Evolutionary conservation across 2,329 filamentous ascomycete species (phyloP).

Genomic region (Phialophora expanda): DNA sequence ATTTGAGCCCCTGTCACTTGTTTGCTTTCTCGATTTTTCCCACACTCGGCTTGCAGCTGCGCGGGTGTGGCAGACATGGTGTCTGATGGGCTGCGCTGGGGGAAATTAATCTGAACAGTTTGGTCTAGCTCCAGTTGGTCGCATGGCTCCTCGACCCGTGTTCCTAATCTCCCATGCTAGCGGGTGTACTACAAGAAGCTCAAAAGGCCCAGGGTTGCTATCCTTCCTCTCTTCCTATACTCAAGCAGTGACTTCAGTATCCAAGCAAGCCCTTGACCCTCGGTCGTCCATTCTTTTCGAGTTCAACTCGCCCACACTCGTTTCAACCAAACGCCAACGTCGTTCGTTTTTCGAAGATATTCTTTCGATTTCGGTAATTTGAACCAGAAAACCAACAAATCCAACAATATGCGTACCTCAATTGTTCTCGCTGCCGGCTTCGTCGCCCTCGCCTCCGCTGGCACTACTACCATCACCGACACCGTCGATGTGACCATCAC

Average conservation of each 20-base stretch:
- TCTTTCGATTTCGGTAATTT: constrained; percentile 33
- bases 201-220: constrained; percentile 29
- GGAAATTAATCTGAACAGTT: constrained; percentile 23
- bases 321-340: constrained; percentile 26
- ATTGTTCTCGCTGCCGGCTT: constrained; percentile 46
- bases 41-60: constrained; percentile 11
- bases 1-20: constrained; percentile 20
- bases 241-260: constrained; percentile 38
- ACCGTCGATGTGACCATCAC: constrained; percentile 67
- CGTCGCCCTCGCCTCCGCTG: constrained; percentile 42
- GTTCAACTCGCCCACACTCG: constrained; percentile 38
- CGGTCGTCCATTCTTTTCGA: constrained; percentile 41
- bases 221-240: constrained; percentile 31
- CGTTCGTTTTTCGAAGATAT: constrained; percentile 27
- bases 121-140: constrained; percentile 23
- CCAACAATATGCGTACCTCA: constrained; percentile 42
- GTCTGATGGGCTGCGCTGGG: constrained; percentile 18
- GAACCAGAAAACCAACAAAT: constrained; percentile 26
- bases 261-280: constrained; percentile 34
- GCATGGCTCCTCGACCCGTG: constrained; percentile 14
- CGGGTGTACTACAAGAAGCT: constrained; percentile 33
- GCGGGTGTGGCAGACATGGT: constrained; percentile 20
- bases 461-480: constrained; percentile 57
- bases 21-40: constrained; percentile 13
- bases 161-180: constrained; percentile 33